Percentiles rank a stretch among this genome's conserved stretches.
These are phyloP conservation scores for Plantago elongata DNA, from an alignment of 257 asterid species.

Conservation along the genomic window DNA sequence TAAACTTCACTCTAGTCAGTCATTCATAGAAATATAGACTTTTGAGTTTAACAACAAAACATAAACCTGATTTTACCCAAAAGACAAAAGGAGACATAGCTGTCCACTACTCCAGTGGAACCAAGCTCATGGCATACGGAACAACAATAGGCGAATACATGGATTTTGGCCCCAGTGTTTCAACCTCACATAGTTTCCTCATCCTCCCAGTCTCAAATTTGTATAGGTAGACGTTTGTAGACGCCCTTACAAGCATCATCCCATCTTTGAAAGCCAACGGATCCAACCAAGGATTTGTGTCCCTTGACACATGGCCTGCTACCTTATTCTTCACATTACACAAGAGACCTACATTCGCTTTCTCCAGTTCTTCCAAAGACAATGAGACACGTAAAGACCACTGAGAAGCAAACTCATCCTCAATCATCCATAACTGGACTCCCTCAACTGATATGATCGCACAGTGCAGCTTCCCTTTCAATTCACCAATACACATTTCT, in stretches of 20 bases:
- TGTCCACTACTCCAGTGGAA: slow-evolving; percentile 24
- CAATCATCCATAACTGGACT: slow-evolving; percentile 52
- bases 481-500: slow-evolving; percentile 65
- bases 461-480: slow-evolving; percentile 32
- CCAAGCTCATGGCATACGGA: slow-evolving; percentile 60
- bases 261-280: slow-evolving; percentile 52
- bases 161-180: slow-evolving; percentile 39
- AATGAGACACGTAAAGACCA: slow-evolving; percentile 37
- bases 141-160: slow-evolving; percentile 43
- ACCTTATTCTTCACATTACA: slow-evolving; percentile 30
- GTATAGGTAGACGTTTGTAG: slow-evolving; percentile 23
- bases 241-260: slow-evolving; percentile 39
- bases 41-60: slow-evolving; percentile 27
- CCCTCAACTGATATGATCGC: slow-evolving; percentile 45
- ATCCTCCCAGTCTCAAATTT: slow-evolving; percentile 40
- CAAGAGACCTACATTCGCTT: slow-evolving; percentile 22
- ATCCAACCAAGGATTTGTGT: slow-evolving; percentile 30
- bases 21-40: slow-evolving; percentile 3
- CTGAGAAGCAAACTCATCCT: slow-evolving; percentile 32
- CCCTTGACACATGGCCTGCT: not conserved
- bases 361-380: slow-evolving; percentile 37
- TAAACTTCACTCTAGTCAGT: not conserved
- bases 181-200: slow-evolving; percentile 34
- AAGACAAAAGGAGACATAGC: too few species aligned
- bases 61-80: too few species aligned